Conservation (phyloP, 371 early-diverging fungal species). For the Mortierella polycephala region DNA sequence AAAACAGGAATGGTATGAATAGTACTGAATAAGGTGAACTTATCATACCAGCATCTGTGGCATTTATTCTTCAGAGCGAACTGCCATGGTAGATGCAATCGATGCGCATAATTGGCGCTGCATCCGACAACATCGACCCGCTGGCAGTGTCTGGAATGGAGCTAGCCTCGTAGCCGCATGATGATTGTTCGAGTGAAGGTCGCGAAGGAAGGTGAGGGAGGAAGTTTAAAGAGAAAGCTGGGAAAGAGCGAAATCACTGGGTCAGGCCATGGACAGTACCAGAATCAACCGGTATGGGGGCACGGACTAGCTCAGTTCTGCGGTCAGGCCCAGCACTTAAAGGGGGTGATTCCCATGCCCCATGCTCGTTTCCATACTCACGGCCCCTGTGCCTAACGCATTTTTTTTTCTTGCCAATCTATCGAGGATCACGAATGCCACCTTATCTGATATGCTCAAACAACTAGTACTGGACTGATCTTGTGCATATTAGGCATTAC, state of each 20-base stretch:
- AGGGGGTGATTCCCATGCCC: no score
- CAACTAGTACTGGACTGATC: no score
- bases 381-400: no score
- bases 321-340: no score
- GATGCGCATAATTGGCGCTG: constrained; percentile 57
- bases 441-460: no score
- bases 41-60: background rate
- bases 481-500: no score
- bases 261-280: no score
- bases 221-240: background rate
- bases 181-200: background rate
- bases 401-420: no score
- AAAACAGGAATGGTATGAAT: constrained; percentile 62
- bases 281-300: no score
- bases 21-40: constrained; percentile 38
- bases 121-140: constrained; percentile 62
- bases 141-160: constrained; percentile 41
- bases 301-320: no score
- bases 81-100: background rate
- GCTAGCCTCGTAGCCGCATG: constrained; percentile 26
- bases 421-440: no score
- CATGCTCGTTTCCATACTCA: no score
- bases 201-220: background rate
- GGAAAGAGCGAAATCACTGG: background rate
- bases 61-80: background rate